Conservation (phyloP, 176 grass and related monocot species). For the Oryza glumipatula region DNA sequence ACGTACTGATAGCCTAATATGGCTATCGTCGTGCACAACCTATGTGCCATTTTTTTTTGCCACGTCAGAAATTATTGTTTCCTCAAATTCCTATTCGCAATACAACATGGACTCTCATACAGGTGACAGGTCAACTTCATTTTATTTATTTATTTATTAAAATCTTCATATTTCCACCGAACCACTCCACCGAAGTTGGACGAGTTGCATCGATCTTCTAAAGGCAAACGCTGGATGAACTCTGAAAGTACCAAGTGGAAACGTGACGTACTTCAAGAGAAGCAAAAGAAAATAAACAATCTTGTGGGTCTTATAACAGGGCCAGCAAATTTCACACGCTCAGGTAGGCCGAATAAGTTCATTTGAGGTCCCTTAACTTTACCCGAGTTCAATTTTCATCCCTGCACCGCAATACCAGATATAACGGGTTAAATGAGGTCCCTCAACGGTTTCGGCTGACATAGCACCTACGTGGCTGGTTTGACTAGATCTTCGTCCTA, state of each 20-base stretch:
- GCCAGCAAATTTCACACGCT: too few species aligned
- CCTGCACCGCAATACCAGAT: too few species aligned
- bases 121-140: neutral
- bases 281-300: neutral
- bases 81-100: neutral
- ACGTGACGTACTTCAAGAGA: neutral
- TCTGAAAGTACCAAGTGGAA: neutral
- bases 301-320: too few species aligned
- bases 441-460: too few species aligned
- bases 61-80: neutral
- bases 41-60: neutral
- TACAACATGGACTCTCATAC: neutral
- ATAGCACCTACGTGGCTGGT: too few species aligned
- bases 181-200: slow-evolving; percentile 12
- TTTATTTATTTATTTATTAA: neutral
- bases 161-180: neutral
- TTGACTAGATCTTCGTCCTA: too few species aligned
- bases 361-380: too few species aligned
- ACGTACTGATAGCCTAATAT: neutral
- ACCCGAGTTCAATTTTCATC: too few species aligned
- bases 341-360: too few species aligned
- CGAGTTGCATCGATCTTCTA: neutral
- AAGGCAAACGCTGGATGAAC: neutral
- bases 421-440: too few species aligned
- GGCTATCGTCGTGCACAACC: neutral